Evolutionary conservation across 2,329 filamentous ascomycete species (phyloP), one percentile per base, ranked within the genome.

Genomic region (Bipolaris victoriae): DNA sequence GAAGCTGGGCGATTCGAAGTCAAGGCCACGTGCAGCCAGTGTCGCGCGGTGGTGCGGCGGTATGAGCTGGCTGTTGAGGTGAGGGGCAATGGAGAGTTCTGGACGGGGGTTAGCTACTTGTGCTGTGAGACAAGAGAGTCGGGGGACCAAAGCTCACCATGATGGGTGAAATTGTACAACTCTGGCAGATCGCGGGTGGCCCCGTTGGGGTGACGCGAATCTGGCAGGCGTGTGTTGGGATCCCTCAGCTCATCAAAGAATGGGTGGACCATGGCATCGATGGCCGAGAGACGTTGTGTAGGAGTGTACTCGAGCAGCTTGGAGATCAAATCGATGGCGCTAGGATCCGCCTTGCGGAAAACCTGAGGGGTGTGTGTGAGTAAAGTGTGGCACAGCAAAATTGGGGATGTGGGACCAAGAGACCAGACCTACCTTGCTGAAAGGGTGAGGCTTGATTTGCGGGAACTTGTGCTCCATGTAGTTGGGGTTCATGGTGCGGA

Each of bases 391-490:
- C 35, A 41, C 18, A 37, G 26, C n/a, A 24, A 29, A 22, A 20
- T 20, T 18, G 13, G 31, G 26, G 15, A 1, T 16, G 16, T 10
- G 9, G 9, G 43, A 1, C 7, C 16, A 31, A 45, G 41, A 15
- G 13, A 16, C 10, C 24, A 3, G n/a, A 72, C 65, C 68, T 72
- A 88, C 86, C 86, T 98, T 98, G 82, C 90, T 96, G 84, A 99
- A 99, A 26, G 95, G 95, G 75, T 99, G 95, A 57, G 95, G 95
- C 83, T 99, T 99, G 83, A 99, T 99, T 79, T 99, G 95, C 46
- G 95, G 95, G 80, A 99, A 99, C 82, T 98, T 98, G 83, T 99
- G 95, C 82, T 99, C 95, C 95, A 99, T 99, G 80, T 99, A 99
- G 80, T 99, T 99, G 58, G 95, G 95, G 80, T 99, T 99, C 95